phyloP scores from a whole-genome alignment of 257 asterid genomes.

The Prunella vulgaris region DNA sequence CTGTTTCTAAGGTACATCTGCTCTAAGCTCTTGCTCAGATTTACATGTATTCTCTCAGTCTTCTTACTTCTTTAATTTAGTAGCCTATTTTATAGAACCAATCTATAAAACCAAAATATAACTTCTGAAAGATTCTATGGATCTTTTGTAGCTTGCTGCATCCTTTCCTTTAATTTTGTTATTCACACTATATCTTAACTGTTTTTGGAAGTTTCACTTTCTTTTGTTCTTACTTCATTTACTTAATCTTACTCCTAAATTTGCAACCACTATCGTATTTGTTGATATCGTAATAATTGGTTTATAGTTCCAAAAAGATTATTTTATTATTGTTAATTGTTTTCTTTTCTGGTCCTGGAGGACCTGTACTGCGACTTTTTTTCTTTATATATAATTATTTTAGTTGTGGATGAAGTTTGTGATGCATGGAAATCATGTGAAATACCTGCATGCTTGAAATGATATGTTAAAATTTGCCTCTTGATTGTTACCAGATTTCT shows the following conservation, averaged over 20 bases:
- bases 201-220: not conserved
- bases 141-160: not conserved
- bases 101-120: not conserved
- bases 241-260: not conserved
- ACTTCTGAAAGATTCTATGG: not conserved
- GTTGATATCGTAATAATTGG: not conserved
- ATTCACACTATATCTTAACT: not conserved
- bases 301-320: not conserved
- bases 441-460: slow-evolving; percentile 5
- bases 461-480: slow-evolving; percentile 10
- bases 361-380: not conserved
- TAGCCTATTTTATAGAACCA: not conserved
- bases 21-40: slow-evolving; percentile 5
- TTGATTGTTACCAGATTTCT: not conserved
- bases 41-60: slow-evolving; percentile 8
- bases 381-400: not conserved
- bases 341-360: too few species aligned
- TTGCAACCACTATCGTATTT: slow-evolving; percentile 1
- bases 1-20: slow-evolving; percentile 57
- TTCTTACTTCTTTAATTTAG: not conserved
- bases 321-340: not conserved
- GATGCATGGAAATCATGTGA: not conserved
- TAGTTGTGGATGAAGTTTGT: not conserved
- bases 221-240: not conserved
- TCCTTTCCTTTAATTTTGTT: not conserved